These are phyloP conservation scores for Hibiscus tridactylites DNA, from an alignment of 345 rosid species.

Conservation along the genomic window DNA sequence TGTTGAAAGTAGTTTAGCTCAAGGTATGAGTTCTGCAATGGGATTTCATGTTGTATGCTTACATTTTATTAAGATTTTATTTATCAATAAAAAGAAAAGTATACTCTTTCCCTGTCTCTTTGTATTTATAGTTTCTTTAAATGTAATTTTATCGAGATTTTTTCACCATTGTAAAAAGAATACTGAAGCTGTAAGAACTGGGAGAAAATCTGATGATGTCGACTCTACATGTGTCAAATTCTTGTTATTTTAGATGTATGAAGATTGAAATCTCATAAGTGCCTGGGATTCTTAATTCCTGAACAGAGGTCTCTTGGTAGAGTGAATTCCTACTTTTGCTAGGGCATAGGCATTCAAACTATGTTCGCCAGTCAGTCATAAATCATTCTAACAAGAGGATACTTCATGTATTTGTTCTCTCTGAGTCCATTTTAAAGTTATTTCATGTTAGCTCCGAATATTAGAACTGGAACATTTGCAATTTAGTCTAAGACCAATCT, in stretches of 20 bases:
- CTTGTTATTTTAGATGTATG: not conserved
- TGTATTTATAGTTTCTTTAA: not conserved
- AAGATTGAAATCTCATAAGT: not conserved
- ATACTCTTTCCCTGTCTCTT: not conserved
- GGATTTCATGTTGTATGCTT: not conserved
- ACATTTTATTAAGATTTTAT: not conserved
- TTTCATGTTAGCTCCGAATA: not conserved
- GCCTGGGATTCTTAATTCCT: not conserved
- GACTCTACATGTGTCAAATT: not conserved
- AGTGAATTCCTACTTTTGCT: not conserved
- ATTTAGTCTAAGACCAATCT: not conserved
- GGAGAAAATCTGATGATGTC: not conserved
- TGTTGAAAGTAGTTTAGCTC: constrained; percentile 22
- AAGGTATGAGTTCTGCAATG: constrained; percentile 2
- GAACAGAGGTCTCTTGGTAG: not conserved
- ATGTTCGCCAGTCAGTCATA: not conserved
- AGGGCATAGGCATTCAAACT: not conserved
- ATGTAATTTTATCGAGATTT: not conserved
- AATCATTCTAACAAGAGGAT: not conserved
- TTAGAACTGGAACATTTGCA: not conserved
- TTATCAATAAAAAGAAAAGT: not conserved
- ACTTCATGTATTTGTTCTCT: not conserved
- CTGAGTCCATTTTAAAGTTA: not conserved
- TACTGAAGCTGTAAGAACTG: not conserved
- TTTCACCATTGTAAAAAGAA: not conserved